Conservation (phyloP, 1,139 yeast genomes). For the Geotrichum australiense region DNA sequence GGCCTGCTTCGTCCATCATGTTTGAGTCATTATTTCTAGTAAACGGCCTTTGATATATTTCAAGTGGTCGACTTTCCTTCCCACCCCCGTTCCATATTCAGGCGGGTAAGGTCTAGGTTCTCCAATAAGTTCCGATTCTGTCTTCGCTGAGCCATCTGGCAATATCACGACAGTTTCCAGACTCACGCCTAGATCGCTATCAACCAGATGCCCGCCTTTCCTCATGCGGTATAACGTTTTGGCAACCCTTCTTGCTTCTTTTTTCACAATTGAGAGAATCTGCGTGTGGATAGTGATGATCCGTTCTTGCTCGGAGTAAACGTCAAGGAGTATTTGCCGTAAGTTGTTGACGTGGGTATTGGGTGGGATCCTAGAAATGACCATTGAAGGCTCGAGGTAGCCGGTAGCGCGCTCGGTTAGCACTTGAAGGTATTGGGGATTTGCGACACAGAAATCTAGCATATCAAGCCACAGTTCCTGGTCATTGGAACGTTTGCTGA, state of each 20-base stretch:
- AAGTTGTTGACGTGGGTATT: slow-evolving; percentile 59
- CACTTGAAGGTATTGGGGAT: slow-evolving; percentile 68
- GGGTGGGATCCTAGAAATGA: slow-evolving; percentile 57
- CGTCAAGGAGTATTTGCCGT: slow-evolving; percentile 51
- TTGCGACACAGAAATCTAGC: slow-evolving; percentile 59
- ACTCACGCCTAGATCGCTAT: slow-evolving; percentile 17
- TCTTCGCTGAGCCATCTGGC: slow-evolving; percentile 21
- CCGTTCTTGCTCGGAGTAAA: slow-evolving; percentile 59
- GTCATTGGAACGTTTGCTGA: slow-evolving; percentile 67
- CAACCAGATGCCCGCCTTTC: slow-evolving; percentile 41
- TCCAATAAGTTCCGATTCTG: slow-evolving; percentile 32
- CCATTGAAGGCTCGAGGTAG: slow-evolving; percentile 59
- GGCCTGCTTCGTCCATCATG: neutral
- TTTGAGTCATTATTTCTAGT: too few relatives aligned
- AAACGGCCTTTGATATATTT: too few relatives aligned
- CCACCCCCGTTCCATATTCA: too few relatives aligned
- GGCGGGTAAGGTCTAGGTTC: slow-evolving; percentile 14
- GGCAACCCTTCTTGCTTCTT: slow-evolving; percentile 47
- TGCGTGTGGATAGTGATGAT: slow-evolving; percentile 51
- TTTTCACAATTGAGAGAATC: slow-evolving; percentile 54
- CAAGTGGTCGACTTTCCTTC: too few relatives aligned
- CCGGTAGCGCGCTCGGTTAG: slow-evolving; percentile 43
- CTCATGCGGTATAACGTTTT: slow-evolving; percentile 35
- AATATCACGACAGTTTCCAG: slow-evolving; percentile 19
- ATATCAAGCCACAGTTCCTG: slow-evolving; percentile 72